phyloP scores from a whole-genome alignment of 2,329 filamentous ascomycete species.

The Alternaria sp. region DNA sequence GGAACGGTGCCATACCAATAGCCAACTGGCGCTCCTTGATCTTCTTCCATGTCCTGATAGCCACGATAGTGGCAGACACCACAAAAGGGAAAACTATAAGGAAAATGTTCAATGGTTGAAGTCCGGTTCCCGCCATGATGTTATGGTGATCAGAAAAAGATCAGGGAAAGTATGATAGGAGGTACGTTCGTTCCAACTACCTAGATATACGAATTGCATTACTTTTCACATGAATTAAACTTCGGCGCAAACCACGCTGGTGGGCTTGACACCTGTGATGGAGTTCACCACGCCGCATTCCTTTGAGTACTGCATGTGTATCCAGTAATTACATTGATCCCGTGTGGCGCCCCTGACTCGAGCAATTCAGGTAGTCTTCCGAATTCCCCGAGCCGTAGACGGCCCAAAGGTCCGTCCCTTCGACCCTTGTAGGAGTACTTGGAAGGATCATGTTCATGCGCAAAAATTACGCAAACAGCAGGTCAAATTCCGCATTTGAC shows the following conservation, averaged over 20 bases:
- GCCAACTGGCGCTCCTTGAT: not conserved
- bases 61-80: constrained; percentile 3
- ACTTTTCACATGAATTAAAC: not conserved
- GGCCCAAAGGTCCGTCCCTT: not conserved
- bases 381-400: not conserved
- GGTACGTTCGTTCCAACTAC: not conserved
- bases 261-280: not conserved
- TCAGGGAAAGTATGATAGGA: not conserved
- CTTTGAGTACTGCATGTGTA: not conserved
- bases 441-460: not conserved
- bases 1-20: not conserved
- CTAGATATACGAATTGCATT: not conserved
- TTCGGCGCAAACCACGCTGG: not conserved
- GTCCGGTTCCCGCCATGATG: constrained; percentile 8
- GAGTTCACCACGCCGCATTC: not conserved
- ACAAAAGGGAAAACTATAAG: constrained; percentile 8
- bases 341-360: not conserved
- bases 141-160: not conserved
- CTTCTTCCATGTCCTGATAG: constrained; percentile 5
- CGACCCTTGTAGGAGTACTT: not conserved
- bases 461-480: not conserved
- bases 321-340: not conserved
- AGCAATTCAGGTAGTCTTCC: not conserved
- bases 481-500: not conserved
- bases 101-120: constrained; percentile 9